Evolutionary conservation across 768 basidiomycete genomes (phyloP).

Genomic region (Mycena leptocephala): DNA sequence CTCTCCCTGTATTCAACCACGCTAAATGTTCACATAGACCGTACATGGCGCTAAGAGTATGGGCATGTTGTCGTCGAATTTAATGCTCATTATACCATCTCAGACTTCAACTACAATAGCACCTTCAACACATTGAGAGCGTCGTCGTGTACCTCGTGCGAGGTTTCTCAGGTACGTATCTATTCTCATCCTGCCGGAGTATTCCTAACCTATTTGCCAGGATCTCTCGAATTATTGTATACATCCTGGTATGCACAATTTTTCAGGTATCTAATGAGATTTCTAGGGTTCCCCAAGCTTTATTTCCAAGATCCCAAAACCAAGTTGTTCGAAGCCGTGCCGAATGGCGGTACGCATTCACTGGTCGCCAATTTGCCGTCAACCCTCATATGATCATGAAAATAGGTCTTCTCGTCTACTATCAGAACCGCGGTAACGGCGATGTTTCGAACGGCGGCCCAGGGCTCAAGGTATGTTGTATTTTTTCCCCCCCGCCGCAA

Average conservation of each 20-base stretch:
- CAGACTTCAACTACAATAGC: background rate
- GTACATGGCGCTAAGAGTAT: too few species aligned
- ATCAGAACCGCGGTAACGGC: constrained; percentile 58
- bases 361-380: background rate
- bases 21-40: background rate
- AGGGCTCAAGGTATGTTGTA: constrained; percentile 44
- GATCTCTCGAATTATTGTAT: background rate
- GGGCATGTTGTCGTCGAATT: too few species aligned
- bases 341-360: constrained; percentile 45
- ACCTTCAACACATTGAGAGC: background rate
- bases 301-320: constrained; percentile 59
- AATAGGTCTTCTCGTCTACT: constrained; percentile 56
- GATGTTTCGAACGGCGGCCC: constrained; percentile 57
- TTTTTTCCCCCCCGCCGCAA: background rate
- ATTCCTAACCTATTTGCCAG: background rate
- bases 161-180: background rate
- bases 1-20: background rate
- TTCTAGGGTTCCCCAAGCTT: constrained; percentile 55
- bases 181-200: background rate
- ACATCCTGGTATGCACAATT: too few species aligned
- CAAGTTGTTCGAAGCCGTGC: constrained; percentile 54
- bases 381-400: background rate
- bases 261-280: too few species aligned
- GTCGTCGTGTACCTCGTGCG: background rate
- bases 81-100: too few species aligned